Percentiles rank a stretch among this genome's conserved stretches.
phyloP scores from a whole-genome alignment of 805 yeast genomes.

The Ogataea siamensis region DNA sequence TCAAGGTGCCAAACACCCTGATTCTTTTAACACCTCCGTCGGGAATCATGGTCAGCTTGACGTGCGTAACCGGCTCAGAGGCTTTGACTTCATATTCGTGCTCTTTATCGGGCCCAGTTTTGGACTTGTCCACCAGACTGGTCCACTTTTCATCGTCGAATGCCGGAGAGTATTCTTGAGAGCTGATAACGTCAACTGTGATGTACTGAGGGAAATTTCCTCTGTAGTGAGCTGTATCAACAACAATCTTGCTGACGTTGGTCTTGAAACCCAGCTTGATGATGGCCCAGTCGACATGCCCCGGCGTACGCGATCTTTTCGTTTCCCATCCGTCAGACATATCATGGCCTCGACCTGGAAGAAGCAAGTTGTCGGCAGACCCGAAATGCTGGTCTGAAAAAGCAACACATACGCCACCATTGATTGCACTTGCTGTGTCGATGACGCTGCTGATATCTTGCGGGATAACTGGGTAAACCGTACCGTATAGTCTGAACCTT shows the following conservation, averaged over 20 bases:
- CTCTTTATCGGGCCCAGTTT: conserved; percentile 82
- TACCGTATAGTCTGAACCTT: conserved; percentile 85
- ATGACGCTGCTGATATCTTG: conserved; percentile 42
- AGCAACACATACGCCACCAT: conserved; percentile 86
- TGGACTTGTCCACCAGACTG: conserved; percentile 59
- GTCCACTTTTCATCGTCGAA: conserved; percentile 56
- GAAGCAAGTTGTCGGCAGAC: conserved; percentile 78
- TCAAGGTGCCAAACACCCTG: conserved; percentile 66
- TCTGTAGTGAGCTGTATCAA: conserved; percentile 91
- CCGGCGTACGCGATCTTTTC: conserved; percentile 74
- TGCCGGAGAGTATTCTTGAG: conserved; percentile 36
- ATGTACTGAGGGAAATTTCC: conserved; percentile 92
- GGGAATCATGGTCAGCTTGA: conserved; percentile 80
- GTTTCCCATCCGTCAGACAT: conserved; percentile 99
- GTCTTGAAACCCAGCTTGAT: conserved; percentile 72
- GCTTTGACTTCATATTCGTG: conserved; percentile 49
- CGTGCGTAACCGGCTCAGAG: conserved; percentile 55
- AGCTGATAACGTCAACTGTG: conserved; percentile 58
- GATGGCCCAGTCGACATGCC: conserved; percentile 91
- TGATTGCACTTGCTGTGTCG: conserved; percentile 78
- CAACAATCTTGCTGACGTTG: conserved; percentile 54
- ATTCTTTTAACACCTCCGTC: conserved; percentile 96
- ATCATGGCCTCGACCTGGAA: conserved; percentile 94
- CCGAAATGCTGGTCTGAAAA: conserved; percentile 94
- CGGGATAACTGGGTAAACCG: conserved; percentile 70